Evolutionary conservation across 179 eudicot genomes (phyloP).

Genomic region (Dionaea muscipula): DNA sequence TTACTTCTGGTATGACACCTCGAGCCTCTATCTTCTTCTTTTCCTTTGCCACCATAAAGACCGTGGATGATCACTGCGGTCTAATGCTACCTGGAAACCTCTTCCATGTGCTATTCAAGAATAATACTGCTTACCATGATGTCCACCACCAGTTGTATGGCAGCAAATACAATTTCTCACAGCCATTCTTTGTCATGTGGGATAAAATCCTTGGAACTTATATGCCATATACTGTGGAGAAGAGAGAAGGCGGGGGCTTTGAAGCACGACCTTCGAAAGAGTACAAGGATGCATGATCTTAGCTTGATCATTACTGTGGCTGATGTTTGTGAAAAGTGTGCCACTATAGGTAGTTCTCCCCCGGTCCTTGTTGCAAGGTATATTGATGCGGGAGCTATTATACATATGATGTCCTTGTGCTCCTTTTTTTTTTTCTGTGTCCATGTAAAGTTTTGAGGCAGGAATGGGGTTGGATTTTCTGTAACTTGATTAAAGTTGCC

Average conservation of each 20-base stretch:
- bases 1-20: constrained; percentile 72
- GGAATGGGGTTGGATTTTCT: constrained; percentile 1
- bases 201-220: constrained; percentile 67
- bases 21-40: constrained; percentile 70
- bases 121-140: constrained; percentile 78
- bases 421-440: constrained; percentile 16
- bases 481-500: not conserved
- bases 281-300: constrained; percentile 35
- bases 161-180: constrained; percentile 70
- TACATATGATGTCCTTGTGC: constrained; percentile 9
- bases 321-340: constrained; percentile 22
- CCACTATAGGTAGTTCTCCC: constrained; percentile 22
- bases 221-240: constrained; percentile 58
- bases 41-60: constrained; percentile 70
- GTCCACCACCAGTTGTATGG: constrained; percentile 85
- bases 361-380: constrained; percentile 2
- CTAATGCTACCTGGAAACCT: constrained; percentile 74
- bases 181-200: constrained; percentile 76
- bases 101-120: constrained; percentile 50
- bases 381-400: constrained; percentile 7
- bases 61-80: constrained; percentile 82
- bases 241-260: constrained; percentile 56
- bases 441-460: constrained; percentile 16
- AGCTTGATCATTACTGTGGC: not conserved
- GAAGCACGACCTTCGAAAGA: constrained; percentile 67